Evolutionary conservation across 306 rosid genomes (phyloP).

Genomic region (Begonia peltatifolia): DNA sequence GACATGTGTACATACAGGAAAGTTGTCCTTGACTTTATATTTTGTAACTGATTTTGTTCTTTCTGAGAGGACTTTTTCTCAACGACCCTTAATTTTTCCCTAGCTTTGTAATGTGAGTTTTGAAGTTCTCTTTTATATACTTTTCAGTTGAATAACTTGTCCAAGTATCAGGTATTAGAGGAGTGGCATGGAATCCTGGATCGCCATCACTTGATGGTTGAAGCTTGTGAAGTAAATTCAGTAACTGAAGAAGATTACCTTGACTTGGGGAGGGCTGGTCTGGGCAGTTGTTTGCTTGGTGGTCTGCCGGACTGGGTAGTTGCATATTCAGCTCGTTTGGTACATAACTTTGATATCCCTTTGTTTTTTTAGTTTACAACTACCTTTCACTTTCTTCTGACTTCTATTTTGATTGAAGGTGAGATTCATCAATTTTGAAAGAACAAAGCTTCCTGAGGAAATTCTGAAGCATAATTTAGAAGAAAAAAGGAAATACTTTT

Average conservation of each 20-base stretch:
- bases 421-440: constrained; percentile 80
- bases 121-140: constrained; percentile 9
- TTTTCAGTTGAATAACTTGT: constrained; percentile 6
- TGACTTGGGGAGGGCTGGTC: constrained; percentile 90
- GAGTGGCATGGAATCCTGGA: constrained; percentile 85
- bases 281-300: constrained; percentile 94
- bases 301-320: constrained; percentile 96
- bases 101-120: background rate
- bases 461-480: constrained; percentile 75
- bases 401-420: constrained; percentile 45
- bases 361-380: constrained; percentile 7
- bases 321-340: constrained; percentile 95
- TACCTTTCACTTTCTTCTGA: constrained; percentile 14
- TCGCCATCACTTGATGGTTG: constrained; percentile 76
- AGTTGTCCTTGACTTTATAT: too few relatives aligned
- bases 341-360: constrained; percentile 20
- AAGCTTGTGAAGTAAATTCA: constrained; percentile 73
- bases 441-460: constrained; percentile 92
- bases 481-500: constrained; percentile 75
- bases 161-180: constrained; percentile 57
- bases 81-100: background rate
- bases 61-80: background rate
- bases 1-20: too few relatives aligned
- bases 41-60: background rate
- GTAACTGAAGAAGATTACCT: constrained; percentile 85